These are phyloP conservation scores for Candida railenensis DNA, from an alignment of 805 yeast species.

Conservation along the genomic window DNA sequence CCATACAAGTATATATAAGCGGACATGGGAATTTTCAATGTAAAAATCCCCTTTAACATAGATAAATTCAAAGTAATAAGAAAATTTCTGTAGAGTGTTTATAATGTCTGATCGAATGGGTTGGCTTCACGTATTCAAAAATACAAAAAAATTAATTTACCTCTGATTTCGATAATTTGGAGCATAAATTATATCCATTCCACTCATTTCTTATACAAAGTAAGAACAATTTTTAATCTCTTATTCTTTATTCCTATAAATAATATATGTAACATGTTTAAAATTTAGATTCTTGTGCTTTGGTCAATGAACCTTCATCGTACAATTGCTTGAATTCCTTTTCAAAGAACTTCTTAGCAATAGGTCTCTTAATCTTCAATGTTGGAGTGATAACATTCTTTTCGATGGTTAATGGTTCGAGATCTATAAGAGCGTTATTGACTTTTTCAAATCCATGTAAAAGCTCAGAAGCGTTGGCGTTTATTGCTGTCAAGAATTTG, in stretches of 20 bases:
- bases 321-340: constrained; percentile 29
- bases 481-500: constrained; percentile 21
- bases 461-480: constrained; percentile 16
- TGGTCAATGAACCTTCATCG: constrained; percentile 31
- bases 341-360: constrained; percentile 28
- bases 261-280: too few species aligned
- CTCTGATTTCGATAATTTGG: too few species aligned
- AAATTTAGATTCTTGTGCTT: constrained; percentile 3
- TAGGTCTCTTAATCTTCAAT: constrained; percentile 41
- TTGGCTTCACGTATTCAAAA: too few species aligned
- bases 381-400: constrained; percentile 42
- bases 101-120: too few species aligned
- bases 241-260: too few species aligned
- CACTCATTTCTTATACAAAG: too few species aligned
- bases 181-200: too few species aligned
- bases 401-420: constrained; percentile 41
- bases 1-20: constrained; percentile 84
- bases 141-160: too few species aligned
- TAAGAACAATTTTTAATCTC: too few species aligned
- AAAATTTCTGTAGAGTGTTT: too few species aligned
- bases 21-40: background rate
- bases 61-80: constrained; percentile 4
- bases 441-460: constrained; percentile 39
- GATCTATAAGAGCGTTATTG: constrained; percentile 32
- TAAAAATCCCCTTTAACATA: too few species aligned